Evolutionary conservation across 495 filamentous ascomycete genomes (phyloP).

Genomic region (Neurospora hispaniola): DNA sequence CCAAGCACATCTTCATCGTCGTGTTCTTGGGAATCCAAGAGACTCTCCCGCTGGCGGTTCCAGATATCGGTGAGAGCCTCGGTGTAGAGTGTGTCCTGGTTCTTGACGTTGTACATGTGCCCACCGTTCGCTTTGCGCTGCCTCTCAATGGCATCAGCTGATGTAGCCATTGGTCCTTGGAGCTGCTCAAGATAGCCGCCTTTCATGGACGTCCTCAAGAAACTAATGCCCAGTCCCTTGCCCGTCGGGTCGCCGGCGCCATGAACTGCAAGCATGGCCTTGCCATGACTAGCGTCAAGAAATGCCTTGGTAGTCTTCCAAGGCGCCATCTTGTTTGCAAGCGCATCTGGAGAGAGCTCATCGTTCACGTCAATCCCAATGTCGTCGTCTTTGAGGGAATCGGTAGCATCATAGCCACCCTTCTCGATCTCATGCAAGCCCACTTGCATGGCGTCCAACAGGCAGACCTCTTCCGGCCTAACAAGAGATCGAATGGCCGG

Average conservation of each 20-base stretch:
- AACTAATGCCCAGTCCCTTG: constrained; percentile 85
- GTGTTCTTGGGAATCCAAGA: constrained; percentile 45
- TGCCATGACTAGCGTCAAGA: constrained; percentile 81
- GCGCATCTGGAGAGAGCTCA: constrained; percentile 54
- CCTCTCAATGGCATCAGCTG: constrained; percentile 54
- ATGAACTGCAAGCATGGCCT: constrained; percentile 92
- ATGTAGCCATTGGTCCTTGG: constrained; percentile 77
- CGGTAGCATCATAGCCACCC: constrained; percentile 61
- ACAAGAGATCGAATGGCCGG: constrained; percentile 72
- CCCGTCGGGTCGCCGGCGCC: constrained; percentile 94
- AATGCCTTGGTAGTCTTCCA: constrained; percentile 96
- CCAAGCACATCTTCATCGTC: constrained; percentile 59
- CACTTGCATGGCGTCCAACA: constrained; percentile 94
- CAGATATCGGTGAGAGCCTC: constrained; percentile 81
- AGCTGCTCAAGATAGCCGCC: constrained; percentile 88
- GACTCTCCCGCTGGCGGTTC: constrained; percentile 70
- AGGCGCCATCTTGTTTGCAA: constrained; percentile 63
- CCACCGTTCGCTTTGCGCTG: constrained; percentile 82
- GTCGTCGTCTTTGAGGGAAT: constrained; percentile 45
- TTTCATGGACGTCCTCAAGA: constrained; percentile 97
- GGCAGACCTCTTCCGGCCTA: constrained; percentile 87
- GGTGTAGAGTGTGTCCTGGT: constrained; percentile 82
- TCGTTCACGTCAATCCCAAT: constrained; percentile 31
- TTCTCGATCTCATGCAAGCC: constrained; percentile 75
- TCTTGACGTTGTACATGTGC: constrained; percentile 92